phyloP scores from a whole-genome alignment of 176 grass and related monocot species.

The Rhynchospora tenuis region DNA sequence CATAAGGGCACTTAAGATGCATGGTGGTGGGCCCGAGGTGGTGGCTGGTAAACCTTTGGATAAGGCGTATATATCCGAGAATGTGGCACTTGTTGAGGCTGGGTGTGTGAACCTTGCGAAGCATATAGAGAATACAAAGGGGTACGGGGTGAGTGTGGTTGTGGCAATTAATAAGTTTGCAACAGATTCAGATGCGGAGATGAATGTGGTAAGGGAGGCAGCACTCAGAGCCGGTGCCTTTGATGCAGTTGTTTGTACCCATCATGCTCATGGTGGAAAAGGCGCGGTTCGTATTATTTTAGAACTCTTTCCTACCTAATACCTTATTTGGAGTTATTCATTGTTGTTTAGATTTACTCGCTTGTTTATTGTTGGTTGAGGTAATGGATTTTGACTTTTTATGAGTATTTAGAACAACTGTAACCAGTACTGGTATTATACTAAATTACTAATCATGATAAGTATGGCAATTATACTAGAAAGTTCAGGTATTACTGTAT shows the following conservation, averaged over 20 bases:
- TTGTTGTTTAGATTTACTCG: neutral
- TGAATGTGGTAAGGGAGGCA: constrained; percentile 52
- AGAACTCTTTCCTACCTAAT: neutral
- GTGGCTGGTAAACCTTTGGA: constrained; percentile 85
- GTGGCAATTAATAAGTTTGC: constrained; percentile 95
- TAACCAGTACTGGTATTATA: neutral
- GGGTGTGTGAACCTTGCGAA: constrained; percentile 83
- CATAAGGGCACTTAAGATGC: constrained; percentile 97
- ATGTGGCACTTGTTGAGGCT: constrained; percentile 81
- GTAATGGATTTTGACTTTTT: neutral
- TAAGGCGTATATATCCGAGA: constrained; percentile 82
- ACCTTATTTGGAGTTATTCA: neutral
- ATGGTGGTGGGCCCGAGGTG: constrained; percentile 87
- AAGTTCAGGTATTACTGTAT: neutral
- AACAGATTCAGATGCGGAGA: constrained; percentile 84
- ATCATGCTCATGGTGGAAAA: constrained; percentile 98
- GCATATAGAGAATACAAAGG: constrained; percentile 74
- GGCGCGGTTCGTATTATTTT: constrained; percentile 66
- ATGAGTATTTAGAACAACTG: neutral
- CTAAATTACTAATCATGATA: neutral
- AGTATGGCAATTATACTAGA: neutral
- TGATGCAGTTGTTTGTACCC: constrained; percentile 74
- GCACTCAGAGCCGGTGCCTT: constrained; percentile 86
- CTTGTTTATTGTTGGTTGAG: neutral
- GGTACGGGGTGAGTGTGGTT: constrained; percentile 83